Base-by-base conservation (phyloP, 108 stramenopile species). In the Cylindrotheca closterium region DNA sequence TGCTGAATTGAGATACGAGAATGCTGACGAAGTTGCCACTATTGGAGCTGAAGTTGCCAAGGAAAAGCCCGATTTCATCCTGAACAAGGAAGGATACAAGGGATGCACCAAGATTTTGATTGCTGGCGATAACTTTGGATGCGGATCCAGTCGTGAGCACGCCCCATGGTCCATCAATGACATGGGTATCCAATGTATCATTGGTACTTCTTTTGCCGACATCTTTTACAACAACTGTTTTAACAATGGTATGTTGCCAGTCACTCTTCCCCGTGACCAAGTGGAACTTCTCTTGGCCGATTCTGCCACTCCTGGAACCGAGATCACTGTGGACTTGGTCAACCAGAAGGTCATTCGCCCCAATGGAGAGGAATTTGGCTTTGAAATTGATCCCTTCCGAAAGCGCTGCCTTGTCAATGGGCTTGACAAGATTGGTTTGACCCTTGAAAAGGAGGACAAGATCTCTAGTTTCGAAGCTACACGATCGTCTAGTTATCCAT, bases 161-260 rank as follows among this genome's bases (percentile, higher is more conserved):
- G 96, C 96, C n/a, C 96, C 96, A 1, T 96, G 96, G 96, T 87
- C 89, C 21, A 94, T 96, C 67, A 87, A 85, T 55, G 96, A 96
- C 66, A 82, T 92, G 87, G 96, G 96, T 21, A 91, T 96, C 60
- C 73, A 85, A 56, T 92, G 89, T 69, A 82, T 97, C 65, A 93
- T 97, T 65, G 78, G 84, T 54, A 94, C 96, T 45, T 86, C 84
- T 12, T 97, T 97, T 79, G 93, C 93, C 31, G 96, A 97, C 68
- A 97, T 97, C 27, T 97, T 97, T 76, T 97, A 91, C 87, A 95
- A 95, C 79, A 97, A 97, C 73, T 97, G 96, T 75, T 95, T 97
- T 70, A 97, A 97, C 76, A 97, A 97, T 61, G 96, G 96, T 12
- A 97, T 97, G 92, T 81, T 95, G 42, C 96, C 96, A 33, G 75